phyloP scores from a whole-genome alignment of 1,139 yeast species.

The Lizanozyma gosingica region DNA sequence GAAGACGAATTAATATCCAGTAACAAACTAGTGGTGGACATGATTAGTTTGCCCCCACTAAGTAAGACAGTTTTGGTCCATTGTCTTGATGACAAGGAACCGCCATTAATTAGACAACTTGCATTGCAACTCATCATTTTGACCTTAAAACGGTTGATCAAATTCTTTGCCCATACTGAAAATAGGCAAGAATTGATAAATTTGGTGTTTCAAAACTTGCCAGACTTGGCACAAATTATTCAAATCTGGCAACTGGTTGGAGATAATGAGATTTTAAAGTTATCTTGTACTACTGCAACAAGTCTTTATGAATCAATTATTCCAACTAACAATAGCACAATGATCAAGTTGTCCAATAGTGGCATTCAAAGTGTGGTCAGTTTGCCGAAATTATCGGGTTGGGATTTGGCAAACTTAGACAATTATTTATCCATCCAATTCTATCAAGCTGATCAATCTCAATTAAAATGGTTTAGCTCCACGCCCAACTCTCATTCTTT shows the following conservation, averaged over 20 bases:
- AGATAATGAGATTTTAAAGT: background rate
- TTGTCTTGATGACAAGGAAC: slow-evolving; percentile 40
- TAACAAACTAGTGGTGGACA: slow-evolving; percentile 32
- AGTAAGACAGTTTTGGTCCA: slow-evolving; percentile 49
- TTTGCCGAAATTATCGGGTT: slow-evolving; percentile 24
- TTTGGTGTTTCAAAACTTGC: slow-evolving; percentile 20
- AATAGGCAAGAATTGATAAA: slow-evolving; percentile 25
- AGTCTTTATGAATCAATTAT: background rate
- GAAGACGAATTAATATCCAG: slow-evolving; percentile 7
- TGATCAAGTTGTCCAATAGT: slow-evolving; percentile 3
- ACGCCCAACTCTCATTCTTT: slow-evolving; percentile 37
- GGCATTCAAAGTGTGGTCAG: slow-evolving; percentile 14
- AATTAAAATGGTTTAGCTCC: slow-evolving; percentile 60
- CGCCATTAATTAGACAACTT: slow-evolving; percentile 55
- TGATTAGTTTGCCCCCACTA: slow-evolving; percentile 60
- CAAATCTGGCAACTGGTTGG: slow-evolving; percentile 7
- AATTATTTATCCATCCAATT: slow-evolving; percentile 27
- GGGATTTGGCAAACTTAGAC: slow-evolving; percentile 48
- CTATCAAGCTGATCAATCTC: slow-evolving; percentile 24
- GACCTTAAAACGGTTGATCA: slow-evolving; percentile 43
- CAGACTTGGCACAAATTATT: slow-evolving; percentile 17
- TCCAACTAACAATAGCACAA: background rate
- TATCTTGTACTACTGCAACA: background rate
- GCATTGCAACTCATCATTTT: slow-evolving; percentile 52
- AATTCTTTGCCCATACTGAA: slow-evolving; percentile 27